Evolutionary conservation across 2,329 filamentous ascomycete species (phyloP).

Genomic region (Byssochlamys sp.): DNA sequence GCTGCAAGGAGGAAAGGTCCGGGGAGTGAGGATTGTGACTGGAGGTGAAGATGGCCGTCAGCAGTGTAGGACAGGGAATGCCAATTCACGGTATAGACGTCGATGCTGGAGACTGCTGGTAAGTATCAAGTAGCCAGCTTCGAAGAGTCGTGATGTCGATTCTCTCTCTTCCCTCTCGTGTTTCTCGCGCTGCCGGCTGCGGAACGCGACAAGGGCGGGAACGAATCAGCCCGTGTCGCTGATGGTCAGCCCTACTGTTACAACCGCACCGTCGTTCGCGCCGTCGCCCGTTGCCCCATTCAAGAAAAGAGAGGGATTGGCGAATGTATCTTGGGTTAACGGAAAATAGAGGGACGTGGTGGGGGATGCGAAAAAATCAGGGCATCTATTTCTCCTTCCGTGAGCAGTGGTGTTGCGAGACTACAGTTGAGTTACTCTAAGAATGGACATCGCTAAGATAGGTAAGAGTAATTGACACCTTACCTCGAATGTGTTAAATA

Average conservation of each 20-base stretch:
- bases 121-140: not conserved
- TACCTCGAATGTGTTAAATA: not conserved
- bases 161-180: conserved; percentile 9
- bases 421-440: too few species aligned
- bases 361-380: not conserved
- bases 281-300: not conserved
- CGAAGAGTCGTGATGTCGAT: conserved; percentile 14
- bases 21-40: not conserved
- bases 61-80: not conserved
- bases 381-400: not conserved
- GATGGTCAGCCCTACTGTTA: not conserved
- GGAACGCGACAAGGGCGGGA: conserved; percentile 9
- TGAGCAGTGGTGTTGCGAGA: not conserved
- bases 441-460: too few species aligned
- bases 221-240: conserved; percentile 1
- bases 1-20: not conserved
- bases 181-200: conserved; percentile 13
- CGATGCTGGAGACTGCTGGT: not conserved
- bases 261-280: not conserved
- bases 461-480: not conserved
- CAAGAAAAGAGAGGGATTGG: not conserved
- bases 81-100: not conserved
- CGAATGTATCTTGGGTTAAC: too few species aligned
- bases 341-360: not conserved
- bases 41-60: not conserved